phyloP scores from a whole-genome alignment of 78 protist species.

The Andalucia godoyi region DNA sequence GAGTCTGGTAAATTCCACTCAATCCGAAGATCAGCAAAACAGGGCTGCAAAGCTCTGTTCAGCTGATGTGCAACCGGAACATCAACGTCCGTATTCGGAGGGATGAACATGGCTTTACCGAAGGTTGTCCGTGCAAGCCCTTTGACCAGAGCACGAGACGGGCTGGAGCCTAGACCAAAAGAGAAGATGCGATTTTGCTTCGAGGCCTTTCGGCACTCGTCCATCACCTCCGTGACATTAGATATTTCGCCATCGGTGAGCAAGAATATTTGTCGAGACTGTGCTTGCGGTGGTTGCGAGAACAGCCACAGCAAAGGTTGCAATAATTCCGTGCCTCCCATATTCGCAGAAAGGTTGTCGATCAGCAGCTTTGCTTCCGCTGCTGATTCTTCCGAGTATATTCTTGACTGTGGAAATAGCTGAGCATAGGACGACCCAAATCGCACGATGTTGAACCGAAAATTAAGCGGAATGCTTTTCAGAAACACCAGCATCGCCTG shows the following conservation, averaged over 20 bases:
- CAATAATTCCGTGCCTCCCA: slow-evolving; percentile 40
- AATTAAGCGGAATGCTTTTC: slow-evolving; percentile 1
- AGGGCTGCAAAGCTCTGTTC: too few relatives aligned
- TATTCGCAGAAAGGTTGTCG: slow-evolving; percentile 12
- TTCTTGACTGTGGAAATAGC: slow-evolving; percentile 22
- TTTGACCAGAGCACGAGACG: too few relatives aligned
- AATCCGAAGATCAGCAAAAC: too few relatives aligned
- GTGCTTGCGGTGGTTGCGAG: not conserved
- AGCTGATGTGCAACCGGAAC: too few relatives aligned
- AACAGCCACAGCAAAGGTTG: slow-evolving; percentile 2
- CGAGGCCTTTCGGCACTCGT: too few relatives aligned
- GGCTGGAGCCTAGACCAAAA: too few relatives aligned
- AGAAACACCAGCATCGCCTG: slow-evolving; percentile 17
- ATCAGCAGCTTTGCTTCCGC: slow-evolving; percentile 26
- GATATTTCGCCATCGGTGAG: slow-evolving; percentile 40
- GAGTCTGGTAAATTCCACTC: too few relatives aligned
- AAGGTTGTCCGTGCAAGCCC: too few relatives aligned
- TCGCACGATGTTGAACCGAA: slow-evolving; percentile 29
- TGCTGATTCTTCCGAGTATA: slow-evolving; percentile 2
- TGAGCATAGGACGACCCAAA: slow-evolving; percentile 35
- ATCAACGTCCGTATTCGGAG: too few relatives aligned
- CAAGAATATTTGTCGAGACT: slow-evolving; percentile 13
- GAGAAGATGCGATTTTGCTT: too few relatives aligned
- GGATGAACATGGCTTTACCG: too few relatives aligned
- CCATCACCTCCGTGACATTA: too few relatives aligned